These are phyloP conservation scores for Boletus vinaceobasis DNA, from an alignment of 768 basidiomycete species.

Conservation along the genomic window DNA sequence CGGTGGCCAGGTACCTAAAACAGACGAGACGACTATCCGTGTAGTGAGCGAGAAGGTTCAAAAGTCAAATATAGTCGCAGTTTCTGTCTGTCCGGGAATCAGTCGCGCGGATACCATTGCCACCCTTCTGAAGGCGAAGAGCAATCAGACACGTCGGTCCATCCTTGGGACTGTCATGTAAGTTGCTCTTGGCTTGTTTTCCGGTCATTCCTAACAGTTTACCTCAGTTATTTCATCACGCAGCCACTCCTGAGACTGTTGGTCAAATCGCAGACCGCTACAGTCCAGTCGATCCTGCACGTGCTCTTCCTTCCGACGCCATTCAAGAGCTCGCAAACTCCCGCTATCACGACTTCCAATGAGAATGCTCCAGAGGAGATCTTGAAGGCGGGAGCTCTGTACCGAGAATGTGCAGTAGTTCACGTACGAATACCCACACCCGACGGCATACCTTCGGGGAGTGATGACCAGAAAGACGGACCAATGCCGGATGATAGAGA, in stretches of 20 bases:
- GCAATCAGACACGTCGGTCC: constrained; percentile 36
- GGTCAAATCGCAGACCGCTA: constrained; percentile 60
- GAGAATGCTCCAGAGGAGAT: constrained; percentile 50
- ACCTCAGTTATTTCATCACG: constrained; percentile 57
- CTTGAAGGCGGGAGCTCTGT: constrained; percentile 73
- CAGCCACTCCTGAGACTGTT: constrained; percentile 67
- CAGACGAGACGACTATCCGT: constrained; percentile 29
- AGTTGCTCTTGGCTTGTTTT: constrained; percentile 15
- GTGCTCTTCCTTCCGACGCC: constrained; percentile 80
- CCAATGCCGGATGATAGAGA: constrained; percentile 61
- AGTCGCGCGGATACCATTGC: constrained; percentile 68
- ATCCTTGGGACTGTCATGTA: constrained; percentile 49
- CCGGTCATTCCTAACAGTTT: constrained; percentile 1
- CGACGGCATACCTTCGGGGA: constrained; percentile 17
- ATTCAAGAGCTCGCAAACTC: constrained; percentile 50
- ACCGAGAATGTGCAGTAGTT: constrained; percentile 72
- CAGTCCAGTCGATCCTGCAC: constrained; percentile 78
- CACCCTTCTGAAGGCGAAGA: constrained; percentile 31
- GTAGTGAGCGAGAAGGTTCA: constrained; percentile 44
- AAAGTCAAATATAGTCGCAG: constrained; percentile 71
- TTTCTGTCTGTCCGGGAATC: constrained; percentile 74
- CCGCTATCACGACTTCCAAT: constrained; percentile 3
- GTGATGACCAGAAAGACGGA: constrained; percentile 31
- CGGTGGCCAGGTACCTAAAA: constrained; percentile 48
- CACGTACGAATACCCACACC: constrained; percentile 37